Conservation (phyloP, 75 land plant genomes). For the Chamaecyparis obtusa region DNA sequence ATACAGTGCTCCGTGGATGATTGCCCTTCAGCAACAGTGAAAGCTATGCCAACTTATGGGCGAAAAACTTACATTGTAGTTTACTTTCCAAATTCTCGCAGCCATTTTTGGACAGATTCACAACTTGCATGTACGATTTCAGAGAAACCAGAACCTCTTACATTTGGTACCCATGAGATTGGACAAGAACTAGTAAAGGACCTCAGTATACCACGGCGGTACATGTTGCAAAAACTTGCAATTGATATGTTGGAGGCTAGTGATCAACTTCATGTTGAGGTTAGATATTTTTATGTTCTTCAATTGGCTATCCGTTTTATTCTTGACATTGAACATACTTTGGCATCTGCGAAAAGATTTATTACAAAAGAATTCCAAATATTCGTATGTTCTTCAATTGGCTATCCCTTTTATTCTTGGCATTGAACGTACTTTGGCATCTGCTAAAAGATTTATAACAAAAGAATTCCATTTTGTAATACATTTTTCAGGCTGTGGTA, state of each 20-base stretch:
- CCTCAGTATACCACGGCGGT: constrained; percentile 54
- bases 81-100: constrained; percentile 66
- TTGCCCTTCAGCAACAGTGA: constrained; percentile 69
- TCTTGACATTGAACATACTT: too few relatives aligned
- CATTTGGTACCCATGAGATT: constrained; percentile 53
- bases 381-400: not conserved
- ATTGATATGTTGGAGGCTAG: constrained; percentile 74
- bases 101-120: constrained; percentile 79
- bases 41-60: constrained; percentile 84
- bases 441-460: not conserved
- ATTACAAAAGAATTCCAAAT: too few relatives aligned
- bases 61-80: constrained; percentile 71
- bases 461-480: not conserved
- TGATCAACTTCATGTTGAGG: constrained; percentile 77
- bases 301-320: not conserved
- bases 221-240: constrained; percentile 70
- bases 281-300: constrained; percentile 13
- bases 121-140: constrained; percentile 58
- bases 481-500: constrained; percentile 61
- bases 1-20: constrained; percentile 77
- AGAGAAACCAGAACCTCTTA: constrained; percentile 79
- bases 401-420: not conserved
- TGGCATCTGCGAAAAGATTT: too few relatives aligned
- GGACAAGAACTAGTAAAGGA: constrained; percentile 68
- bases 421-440: not conserved